Evolutionary conservation across 2,329 filamentous ascomycete genomes (phyloP).

Genomic region (Didymellaceae sp.): DNA sequence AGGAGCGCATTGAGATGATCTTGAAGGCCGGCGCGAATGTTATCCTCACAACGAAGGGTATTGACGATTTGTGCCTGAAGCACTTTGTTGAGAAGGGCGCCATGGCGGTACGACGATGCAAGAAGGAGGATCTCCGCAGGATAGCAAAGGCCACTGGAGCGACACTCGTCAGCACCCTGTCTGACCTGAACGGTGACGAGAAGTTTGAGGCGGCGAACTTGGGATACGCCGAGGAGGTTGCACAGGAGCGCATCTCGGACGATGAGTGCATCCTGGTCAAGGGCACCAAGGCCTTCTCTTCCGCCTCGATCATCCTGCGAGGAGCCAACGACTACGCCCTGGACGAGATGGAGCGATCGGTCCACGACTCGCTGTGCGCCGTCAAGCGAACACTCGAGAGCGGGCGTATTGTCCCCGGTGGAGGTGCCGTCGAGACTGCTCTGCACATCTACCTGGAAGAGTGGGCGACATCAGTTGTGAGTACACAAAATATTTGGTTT

Average conservation of each 20-base stretch:
- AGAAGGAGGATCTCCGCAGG: conserved; percentile 95
- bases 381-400: conserved; percentile 98
- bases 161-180: conserved; percentile 89
- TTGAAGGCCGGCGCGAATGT: conserved; percentile 97
- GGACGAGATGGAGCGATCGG: conserved; percentile 98
- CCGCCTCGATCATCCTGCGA: conserved; percentile 93
- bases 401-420: conserved; percentile 94
- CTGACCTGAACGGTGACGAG: conserved; percentile 96
- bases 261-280: conserved; percentile 98
- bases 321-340: conserved; percentile 95
- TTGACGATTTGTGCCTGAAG: conserved; percentile 95
- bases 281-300: conserved; percentile 92
- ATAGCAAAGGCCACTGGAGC: conserved; percentile 97
- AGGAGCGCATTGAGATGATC: conserved; percentile 96
- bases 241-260: conserved; percentile 98
- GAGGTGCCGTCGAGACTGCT: conserved; percentile 97
- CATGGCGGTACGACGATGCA: conserved; percentile 94
- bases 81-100: conserved; percentile 92
- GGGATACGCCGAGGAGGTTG: conserved; percentile 91
- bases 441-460: conserved; percentile 99
- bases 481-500: conserved; percentile 33
- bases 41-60: conserved; percentile 95
- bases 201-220: conserved; percentile 91
- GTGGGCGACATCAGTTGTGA: conserved; percentile 91
- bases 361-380: conserved; percentile 95